Percentiles rank a stretch among this genome's conserved stretches.
These are phyloP conservation scores for Corymbia citriodora DNA, from an alignment of 441 rosid genomes.

Conservation along the genomic window DNA sequence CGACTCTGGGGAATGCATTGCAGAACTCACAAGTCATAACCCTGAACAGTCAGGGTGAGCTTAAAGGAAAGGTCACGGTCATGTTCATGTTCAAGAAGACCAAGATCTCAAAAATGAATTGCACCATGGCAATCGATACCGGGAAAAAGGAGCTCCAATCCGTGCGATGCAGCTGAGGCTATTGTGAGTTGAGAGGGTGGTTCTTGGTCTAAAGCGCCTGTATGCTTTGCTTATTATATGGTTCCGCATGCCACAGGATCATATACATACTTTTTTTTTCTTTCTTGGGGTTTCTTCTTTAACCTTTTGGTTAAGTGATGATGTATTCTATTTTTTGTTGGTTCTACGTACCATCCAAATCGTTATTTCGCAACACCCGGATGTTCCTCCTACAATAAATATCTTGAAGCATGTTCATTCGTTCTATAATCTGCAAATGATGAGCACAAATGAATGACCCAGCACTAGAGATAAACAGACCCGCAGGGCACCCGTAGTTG, in stretches of 20 bases:
- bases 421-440: background rate
- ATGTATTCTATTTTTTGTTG: background rate
- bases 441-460: background rate
- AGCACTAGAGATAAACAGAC: background rate
- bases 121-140: background rate
- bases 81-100: background rate
- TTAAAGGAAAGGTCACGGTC: background rate
- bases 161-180: background rate
- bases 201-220: background rate
- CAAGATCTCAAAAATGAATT: background rate
- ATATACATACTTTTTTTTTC: background rate
- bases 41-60: accelerated
- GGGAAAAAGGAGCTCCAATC: accelerated
- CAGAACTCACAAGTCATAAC: accelerated
- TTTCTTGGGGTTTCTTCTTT: background rate
- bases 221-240: background rate
- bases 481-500: background rate
- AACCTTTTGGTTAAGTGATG: background rate
- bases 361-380: background rate
- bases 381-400: background rate
- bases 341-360: background rate
- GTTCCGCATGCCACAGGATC: background rate
- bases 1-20: accelerated
- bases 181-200: background rate
- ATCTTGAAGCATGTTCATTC: background rate